Base-by-base conservation (phyloP, 495 filamentous ascomycete genomes). In the Chlorociboria aeruginascens region DNA sequence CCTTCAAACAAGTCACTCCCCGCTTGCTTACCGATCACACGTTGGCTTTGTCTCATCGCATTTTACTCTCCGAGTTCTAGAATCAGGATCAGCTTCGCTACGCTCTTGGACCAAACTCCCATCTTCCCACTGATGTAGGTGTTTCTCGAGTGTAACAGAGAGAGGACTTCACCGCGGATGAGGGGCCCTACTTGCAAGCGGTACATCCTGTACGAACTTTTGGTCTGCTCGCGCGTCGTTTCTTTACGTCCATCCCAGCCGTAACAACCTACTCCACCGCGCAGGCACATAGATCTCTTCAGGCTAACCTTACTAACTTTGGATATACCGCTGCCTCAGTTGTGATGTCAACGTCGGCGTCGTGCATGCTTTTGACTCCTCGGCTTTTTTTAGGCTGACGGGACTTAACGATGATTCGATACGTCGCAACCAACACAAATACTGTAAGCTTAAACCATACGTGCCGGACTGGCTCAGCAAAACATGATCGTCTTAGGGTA, bases 1-100 rank as follows among this genome's bases (percentile, higher is more conserved):
- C 44, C 48, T 50, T 39, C 17, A 32, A 17, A 41, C 20, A 36
- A 48, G 45, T 48, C 45, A 48, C 45, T 48, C 46, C 46, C 37
- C 16, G 40, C 35, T 49, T 28, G 66, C 52, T 51, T 74, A 79
- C 40, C 65, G 64, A 20, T 57, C 62, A 53, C 76, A 79, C 25
- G 53, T 63, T 32, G 74, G 76, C 46, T 69, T 69, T 11, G 53
- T 58, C 58, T 79, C 76, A 47, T 76, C 74, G 44, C 76, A 79
- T 60, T 79, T 78, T 47, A 79, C 67, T 47, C 64, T 63, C 13
- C 71, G 56, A 44, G 41, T 48, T 42, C 56, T 59, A 48, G 35
- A 51, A 39, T 39, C 34, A 33, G 36, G 49, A 45, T 51, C 40
- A 51, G 49, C 49, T 46, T 40, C 42, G 34, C 49, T 12, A 45